phyloP scores from a whole-genome alignment of 805 yeast genomes.

The Saturnispora quitensis region DNA sequence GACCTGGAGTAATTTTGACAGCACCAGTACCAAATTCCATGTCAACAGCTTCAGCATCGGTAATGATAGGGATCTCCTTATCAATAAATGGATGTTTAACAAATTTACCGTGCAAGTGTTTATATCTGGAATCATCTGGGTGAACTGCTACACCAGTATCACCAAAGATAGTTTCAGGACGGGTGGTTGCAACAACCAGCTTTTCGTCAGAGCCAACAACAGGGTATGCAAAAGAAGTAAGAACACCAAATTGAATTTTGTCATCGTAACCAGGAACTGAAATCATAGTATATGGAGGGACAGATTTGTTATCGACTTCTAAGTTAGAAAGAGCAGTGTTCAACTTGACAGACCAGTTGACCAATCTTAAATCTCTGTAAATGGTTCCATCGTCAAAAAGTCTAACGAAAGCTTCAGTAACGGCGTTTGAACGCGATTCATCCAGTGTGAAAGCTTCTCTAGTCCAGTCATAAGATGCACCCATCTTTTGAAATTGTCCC shows the following conservation, averaged over 20 bases:
- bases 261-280: conserved; percentile 86
- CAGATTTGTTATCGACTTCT: conserved; percentile 89
- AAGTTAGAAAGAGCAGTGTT: conserved; percentile 94
- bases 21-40: conserved; percentile 99
- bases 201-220: conserved; percentile 81
- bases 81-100: conserved; percentile 86
- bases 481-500: conserved; percentile 73
- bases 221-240: conserved; percentile 90
- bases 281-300: conserved; percentile 71
- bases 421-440: conserved; percentile 70
- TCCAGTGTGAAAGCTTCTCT: conserved; percentile 91
- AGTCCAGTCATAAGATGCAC: conserved; percentile 95
- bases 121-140: conserved; percentile 89
- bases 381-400: conserved; percentile 92
- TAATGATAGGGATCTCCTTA: conserved; percentile 76
- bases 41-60: conserved; percentile 91
- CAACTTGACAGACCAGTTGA: conserved; percentile 93
- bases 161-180: conserved; percentile 98
- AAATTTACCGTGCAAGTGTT: conserved; percentile 88
- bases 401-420: conserved; percentile 82
- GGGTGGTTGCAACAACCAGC: conserved; percentile 90
- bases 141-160: conserved; percentile 98
- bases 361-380: conserved; percentile 86
- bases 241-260: conserved; percentile 90
- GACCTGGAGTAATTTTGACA: conserved; percentile 97